A percentile compares a stretch with the other conserved stretches of the same genome.
Conservation (phyloP, 176 grass and related monocot genomes). For the Calamus simplicifolius region DNA sequence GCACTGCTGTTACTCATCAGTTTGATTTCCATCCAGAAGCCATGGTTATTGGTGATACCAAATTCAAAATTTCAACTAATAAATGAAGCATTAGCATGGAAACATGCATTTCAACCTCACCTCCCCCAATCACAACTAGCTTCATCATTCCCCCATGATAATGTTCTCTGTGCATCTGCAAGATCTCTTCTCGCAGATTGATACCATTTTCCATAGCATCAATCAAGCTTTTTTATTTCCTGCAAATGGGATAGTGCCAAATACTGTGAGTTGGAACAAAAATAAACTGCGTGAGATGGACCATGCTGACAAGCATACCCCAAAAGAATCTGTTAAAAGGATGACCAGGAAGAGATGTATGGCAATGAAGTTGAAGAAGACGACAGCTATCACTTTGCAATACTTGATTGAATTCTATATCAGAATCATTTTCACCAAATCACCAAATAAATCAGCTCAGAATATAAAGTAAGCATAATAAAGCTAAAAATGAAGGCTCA, state of each 20-base stretch:
- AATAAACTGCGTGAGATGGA: not conserved
- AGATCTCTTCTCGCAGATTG: slow-evolving; percentile 84
- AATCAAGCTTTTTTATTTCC: slow-evolving; percentile 94
- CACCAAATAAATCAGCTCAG: not conserved
- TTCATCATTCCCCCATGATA: slow-evolving; percentile 89
- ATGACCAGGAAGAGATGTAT: slow-evolving; percentile 66
- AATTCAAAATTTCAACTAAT: no score
- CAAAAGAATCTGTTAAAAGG: slow-evolving; percentile 91
- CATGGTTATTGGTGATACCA: no score
- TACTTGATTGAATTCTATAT: slow-evolving; percentile 84
- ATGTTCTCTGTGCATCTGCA: slow-evolving; percentile 60
- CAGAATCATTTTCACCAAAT: slow-evolving; percentile 1
- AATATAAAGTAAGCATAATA: not conserved
- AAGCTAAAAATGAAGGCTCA: not conserved
- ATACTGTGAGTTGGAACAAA: not conserved
- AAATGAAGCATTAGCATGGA: no score
- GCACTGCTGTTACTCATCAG: no score
- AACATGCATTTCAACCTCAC: slow-evolving; percentile 19
- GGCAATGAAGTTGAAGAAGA: slow-evolving; percentile 78
- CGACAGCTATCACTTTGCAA: slow-evolving; percentile 81
- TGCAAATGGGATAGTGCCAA: slow-evolving; percentile 7
- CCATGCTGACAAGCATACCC: slow-evolving; percentile 52
- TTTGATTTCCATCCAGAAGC: no score
- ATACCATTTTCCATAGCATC: slow-evolving; percentile 80
- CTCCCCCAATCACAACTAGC: slow-evolving; percentile 91